Evolutionary conservation across 148 eudicot genomes (phyloP), one percentile per base, ranked within the genome.

Genomic region (Nepenthes gracilis): DNA sequence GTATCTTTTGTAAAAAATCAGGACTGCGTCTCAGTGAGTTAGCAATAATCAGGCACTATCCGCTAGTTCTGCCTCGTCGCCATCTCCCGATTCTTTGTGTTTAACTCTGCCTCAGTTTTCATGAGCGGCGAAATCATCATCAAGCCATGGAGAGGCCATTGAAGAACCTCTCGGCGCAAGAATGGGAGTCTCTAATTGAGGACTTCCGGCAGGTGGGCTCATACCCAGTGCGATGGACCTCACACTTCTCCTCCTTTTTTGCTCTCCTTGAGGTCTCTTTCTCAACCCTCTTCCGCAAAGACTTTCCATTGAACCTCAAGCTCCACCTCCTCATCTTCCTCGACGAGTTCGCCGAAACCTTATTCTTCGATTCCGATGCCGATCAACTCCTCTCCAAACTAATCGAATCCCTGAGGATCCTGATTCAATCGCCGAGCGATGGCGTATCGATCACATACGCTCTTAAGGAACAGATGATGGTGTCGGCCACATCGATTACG

Each of bases 181-280:
- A 93, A 65, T 93, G 90, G 88, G 98, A 88, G 37, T 9, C 81
- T 2, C 81, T 93, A 1, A 88, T 93, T 69, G 96, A 88, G 60
- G 98, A 92, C 63, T 81, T 78, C 90, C 88, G 79, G 12, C 62
- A 63, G 61, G 86, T 85, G 36, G 73, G 69, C 68, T n/a, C 68
- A 2, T 79, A 76, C 7, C 77, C 49, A 58, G 50, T 58, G 11
- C 73, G 73, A 48, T 77, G 85, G 83, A 68, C 69, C 15, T 55
- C 83, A 47, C 52, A 67, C 45, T 51, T 76, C 61, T 61, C 64
- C 66, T 47, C 81, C 5, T 63, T 64, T 57, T 58, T 83, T 47
- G 32, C 36, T 40, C 83, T 86, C 61, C 64, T 85, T 67, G 80
- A 79, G 33, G 81, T 82, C 65, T 62, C 87, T 63, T 82, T 93